Evolutionary conservation across 441 rosid genomes (phyloP), one percentile per base, ranked within the genome.

Genomic region (Mallotus japonicus): DNA sequence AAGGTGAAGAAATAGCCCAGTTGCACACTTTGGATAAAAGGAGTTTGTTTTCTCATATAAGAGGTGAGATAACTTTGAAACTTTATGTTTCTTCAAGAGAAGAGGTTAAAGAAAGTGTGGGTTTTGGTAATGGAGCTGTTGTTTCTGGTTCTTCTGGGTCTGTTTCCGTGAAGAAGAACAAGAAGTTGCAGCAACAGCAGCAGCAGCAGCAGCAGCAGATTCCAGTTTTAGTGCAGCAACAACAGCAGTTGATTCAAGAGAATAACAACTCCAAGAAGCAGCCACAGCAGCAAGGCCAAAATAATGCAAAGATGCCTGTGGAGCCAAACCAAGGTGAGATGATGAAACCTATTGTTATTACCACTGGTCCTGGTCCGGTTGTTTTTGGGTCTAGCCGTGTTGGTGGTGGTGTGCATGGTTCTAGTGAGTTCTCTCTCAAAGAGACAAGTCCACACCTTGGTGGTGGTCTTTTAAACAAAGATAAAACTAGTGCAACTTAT

Each of bases 11-110:
- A 22, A 57, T 70, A 28, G 85, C 83, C 47, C 89, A 87, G 78
- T 65, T 88, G 73, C 85, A 85, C 46, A 82, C 89, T 17, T 85
- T 91, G 19, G 94, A 91, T 53, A 91, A 91, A 76, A 78, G 94
- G 53, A 87, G 89, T 69, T 70, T 91, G 58, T 91, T 91, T 80
- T 86, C 90, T 42, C 93, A 89, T 74, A 80, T 87, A 6, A 82
- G 86, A 20, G 96, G 93, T 1, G 96, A 91, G 80, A 74, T 91
- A 71, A 81, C 86, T 68, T 63, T 91, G 15, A 89, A 85, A 75
- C 79, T 85, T 37, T 89, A 84, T 58, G 79, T 87, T 3, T 85
- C 89, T 6, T 64, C 77, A 0, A 76, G 71, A 50, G 84, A 73
- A 61, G 83, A 78, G 32, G 80, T 64, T n/a, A 84, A 75, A 32